A percentile compares a stretch with the other conserved stretches of the same genome.
Conservation (phyloP, 768 basidiomycete species). For the Rubroboletus satanas region DNA sequence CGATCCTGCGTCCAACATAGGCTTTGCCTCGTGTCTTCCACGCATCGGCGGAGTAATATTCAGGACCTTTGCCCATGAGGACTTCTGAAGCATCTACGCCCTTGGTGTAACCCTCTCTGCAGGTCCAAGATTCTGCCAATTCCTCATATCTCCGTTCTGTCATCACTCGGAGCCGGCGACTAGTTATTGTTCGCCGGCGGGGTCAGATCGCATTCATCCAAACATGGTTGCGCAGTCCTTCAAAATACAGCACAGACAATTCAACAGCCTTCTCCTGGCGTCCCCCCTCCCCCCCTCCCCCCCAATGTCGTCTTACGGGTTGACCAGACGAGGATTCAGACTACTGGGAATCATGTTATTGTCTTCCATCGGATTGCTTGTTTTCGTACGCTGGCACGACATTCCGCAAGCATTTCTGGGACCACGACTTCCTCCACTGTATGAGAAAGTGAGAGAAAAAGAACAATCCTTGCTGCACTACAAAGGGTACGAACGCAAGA, state of each 20-base stretch:
- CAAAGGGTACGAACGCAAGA: conserved; percentile 30
- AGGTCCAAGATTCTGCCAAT: not conserved
- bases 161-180: not conserved
- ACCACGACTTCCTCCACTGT: conserved; percentile 38
- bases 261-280: not conserved
- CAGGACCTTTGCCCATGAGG: not conserved
- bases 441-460: conserved; percentile 33
- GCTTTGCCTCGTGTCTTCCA: not conserved
- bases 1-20: not conserved
- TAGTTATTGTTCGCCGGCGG: not conserved
- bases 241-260: conserved; percentile 2
- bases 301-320: conserved; percentile 18
- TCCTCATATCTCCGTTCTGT: not conserved
- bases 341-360: conserved; percentile 8
- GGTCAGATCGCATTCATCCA: not conserved
- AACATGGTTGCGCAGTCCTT: not conserved
- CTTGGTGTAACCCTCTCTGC: not conserved
- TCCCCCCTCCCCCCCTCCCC: not conserved
- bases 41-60: not conserved
- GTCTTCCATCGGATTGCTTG: conserved; percentile 11
- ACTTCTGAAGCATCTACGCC: not conserved
- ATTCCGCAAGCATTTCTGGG: not conserved
- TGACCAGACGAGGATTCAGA: conserved; percentile 26
- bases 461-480: conserved; percentile 45
- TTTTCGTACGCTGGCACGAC: conserved; percentile 9